phyloP scores from a whole-genome alignment of 2,329 filamentous ascomycete species.

The Aspergillus arachidicola region DNA sequence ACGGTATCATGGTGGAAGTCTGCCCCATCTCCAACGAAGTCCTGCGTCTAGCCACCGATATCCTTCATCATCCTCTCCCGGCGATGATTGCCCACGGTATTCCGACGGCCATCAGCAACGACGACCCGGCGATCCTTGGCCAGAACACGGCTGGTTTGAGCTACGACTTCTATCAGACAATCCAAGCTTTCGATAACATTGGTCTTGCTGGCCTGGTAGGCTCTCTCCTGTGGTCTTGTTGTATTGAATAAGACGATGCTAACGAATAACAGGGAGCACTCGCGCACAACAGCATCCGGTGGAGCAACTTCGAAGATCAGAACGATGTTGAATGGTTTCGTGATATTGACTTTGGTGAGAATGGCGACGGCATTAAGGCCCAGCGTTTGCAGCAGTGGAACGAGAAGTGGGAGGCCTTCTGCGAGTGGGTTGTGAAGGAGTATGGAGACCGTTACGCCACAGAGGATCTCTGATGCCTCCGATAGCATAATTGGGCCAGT shows the following conservation, averaged over 20 bases:
- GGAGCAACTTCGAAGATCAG: conserved; percentile 83
- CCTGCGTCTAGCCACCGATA: conserved; percentile 72
- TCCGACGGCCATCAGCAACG: conserved; percentile 78
- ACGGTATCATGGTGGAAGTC: conserved; percentile 79
- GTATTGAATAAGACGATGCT: neutral
- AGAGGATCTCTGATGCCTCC: neutral
- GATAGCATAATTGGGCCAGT: neutral
- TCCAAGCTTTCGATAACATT: conserved; percentile 89
- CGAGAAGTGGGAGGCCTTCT: conserved; percentile 81
- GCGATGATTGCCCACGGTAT: conserved; percentile 82
- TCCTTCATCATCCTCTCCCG: conserved; percentile 77
- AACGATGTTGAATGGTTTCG: conserved; percentile 68
- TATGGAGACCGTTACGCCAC: conserved; percentile 10
- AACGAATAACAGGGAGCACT: conserved; percentile 49
- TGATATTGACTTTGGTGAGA: conserved; percentile 70
- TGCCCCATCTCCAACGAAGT: conserved; percentile 92
- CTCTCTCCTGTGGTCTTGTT: neutral
- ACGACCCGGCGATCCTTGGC: conserved; percentile 85
- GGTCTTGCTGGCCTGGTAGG: conserved; percentile 80
- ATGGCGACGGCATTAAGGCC: conserved; percentile 70
- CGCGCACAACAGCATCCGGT: conserved; percentile 86
- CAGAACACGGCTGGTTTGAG: conserved; percentile 79
- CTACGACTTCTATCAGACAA: conserved; percentile 89
- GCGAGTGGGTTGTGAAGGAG: conserved; percentile 73
- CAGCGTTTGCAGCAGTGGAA: conserved; percentile 74